A percentile compares a stretch with the other conserved stretches of the same genome.
Conservation (phyloP, 768 basidiomycete species). For the Pisolithus albus region DNA sequence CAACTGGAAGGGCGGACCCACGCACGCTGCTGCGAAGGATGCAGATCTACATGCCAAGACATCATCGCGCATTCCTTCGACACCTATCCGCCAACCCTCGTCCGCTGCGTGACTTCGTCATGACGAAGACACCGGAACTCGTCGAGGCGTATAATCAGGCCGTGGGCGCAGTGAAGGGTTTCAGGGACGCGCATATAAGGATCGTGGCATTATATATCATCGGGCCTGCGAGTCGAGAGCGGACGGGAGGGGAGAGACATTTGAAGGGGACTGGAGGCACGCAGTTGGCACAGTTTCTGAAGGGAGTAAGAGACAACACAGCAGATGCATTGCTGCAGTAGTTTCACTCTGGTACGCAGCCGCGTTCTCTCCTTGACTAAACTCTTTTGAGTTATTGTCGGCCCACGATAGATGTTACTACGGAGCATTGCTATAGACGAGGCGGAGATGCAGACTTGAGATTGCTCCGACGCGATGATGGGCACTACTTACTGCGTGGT, state of each 20-base stretch:
- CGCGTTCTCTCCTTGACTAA: too few relatives aligned
- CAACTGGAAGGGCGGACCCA: conserved; percentile 15
- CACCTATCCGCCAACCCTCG: conserved; percentile 58
- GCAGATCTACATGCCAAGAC: conserved; percentile 78
- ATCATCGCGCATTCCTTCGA: conserved; percentile 70
- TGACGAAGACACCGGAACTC: conserved; percentile 14
- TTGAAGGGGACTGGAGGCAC: conserved; percentile 79
- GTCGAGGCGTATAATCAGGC: conserved; percentile 54
- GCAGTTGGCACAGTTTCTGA: conserved; percentile 65
- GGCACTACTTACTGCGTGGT: too few relatives aligned
- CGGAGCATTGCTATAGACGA: too few relatives aligned
- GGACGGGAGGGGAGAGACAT: conserved; percentile 8
- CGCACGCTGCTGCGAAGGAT: conserved; percentile 59
- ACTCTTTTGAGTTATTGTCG: too few relatives aligned
- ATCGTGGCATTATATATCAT: conserved; percentile 61
- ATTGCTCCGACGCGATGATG: too few relatives aligned
- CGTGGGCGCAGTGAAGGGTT: conserved; percentile 54
- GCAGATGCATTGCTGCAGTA: conserved; percentile 32
- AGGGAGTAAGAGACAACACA: conserved; percentile 64
- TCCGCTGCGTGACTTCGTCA: conserved; percentile 45
- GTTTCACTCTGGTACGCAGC: too few relatives aligned
- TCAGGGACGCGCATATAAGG: conserved; percentile 65
- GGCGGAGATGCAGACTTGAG: too few relatives aligned
- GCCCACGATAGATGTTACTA: too few relatives aligned
- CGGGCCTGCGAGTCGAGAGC: not conserved